phyloP scores from a whole-genome alignment of 805 yeast species.

The Kazachstania bromeliacearum region DNA sequence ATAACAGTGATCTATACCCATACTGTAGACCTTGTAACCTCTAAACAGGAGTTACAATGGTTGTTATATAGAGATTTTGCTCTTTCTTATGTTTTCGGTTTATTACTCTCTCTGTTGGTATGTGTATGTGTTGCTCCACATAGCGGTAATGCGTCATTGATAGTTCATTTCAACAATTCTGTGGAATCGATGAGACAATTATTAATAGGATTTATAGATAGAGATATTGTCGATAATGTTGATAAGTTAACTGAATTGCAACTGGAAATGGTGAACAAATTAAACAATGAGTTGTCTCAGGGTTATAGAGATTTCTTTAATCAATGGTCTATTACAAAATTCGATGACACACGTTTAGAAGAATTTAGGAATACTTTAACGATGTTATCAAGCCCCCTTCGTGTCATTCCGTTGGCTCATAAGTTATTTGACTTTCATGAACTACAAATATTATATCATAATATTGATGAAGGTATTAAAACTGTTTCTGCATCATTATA shows the following conservation, averaged over 20 bases:
- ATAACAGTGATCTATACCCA: slow-evolving; percentile 32
- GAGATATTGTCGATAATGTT: slow-evolving; percentile 9
- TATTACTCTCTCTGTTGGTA: slow-evolving; percentile 30
- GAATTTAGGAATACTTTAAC: slow-evolving; percentile 36
- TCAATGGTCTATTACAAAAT: slow-evolving; percentile 32
- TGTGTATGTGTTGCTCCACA: slow-evolving; percentile 34
- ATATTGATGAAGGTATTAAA: background rate
- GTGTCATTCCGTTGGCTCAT: slow-evolving; percentile 31
- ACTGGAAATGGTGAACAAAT: slow-evolving; percentile 24
- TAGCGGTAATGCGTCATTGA: slow-evolving; percentile 31
- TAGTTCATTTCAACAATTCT: slow-evolving; percentile 20
- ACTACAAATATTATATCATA: slow-evolving; percentile 11
- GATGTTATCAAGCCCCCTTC: slow-evolving; percentile 31
- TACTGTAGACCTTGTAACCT: slow-evolving; percentile 17
- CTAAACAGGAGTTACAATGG: slow-evolving; percentile 25
- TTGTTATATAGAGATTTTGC: slow-evolving; percentile 33
- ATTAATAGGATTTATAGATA: slow-evolving; percentile 17
- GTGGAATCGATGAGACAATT: slow-evolving; percentile 19
- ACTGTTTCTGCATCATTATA: background rate
- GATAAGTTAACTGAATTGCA: slow-evolving; percentile 18
- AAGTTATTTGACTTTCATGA: slow-evolving; percentile 16
- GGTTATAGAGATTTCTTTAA: slow-evolving; percentile 36
- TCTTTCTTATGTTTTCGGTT: slow-evolving; percentile 38
- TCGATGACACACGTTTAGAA: slow-evolving; percentile 27
- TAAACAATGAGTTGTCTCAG: slow-evolving; percentile 32